phyloP scores from a whole-genome alignment of 768 basidiomycete species.

The Lactarius indigo region DNA sequence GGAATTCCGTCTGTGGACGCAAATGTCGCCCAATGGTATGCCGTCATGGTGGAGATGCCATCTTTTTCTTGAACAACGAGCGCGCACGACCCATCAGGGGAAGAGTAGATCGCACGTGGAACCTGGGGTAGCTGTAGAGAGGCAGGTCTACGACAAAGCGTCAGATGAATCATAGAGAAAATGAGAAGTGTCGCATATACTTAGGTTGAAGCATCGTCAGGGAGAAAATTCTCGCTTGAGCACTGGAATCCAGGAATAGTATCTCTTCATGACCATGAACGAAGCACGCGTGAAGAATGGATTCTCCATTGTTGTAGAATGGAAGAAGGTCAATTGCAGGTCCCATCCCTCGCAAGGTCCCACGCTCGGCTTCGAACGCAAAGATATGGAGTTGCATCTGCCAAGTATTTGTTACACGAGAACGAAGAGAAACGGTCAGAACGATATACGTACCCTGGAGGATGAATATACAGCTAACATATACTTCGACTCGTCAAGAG shows the following conservation, averaged over 20 bases:
- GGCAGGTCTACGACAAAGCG: conserved; percentile 38
- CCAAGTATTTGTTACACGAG: background rate
- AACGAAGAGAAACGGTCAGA: background rate
- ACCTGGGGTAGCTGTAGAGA: conserved; percentile 37
- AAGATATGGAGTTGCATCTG: conserved; percentile 44
- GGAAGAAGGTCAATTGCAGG: conserved; percentile 38
- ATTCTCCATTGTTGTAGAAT: conserved; percentile 39
- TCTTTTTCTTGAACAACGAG: conserved; percentile 33
- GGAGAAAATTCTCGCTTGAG: conserved; percentile 49
- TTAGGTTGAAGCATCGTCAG: conserved; percentile 51
- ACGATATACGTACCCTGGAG: conserved; percentile 35
- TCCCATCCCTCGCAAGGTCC: conserved; percentile 41
- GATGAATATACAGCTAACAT: conserved; percentile 46
- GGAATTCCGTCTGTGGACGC: conserved; percentile 46
- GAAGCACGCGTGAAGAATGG: conserved; percentile 42
- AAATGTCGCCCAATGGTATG: conserved; percentile 57
- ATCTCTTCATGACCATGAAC: conserved; percentile 52
- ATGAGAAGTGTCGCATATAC: conserved; percentile 30
- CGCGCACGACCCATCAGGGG: conserved; percentile 55
- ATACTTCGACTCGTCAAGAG: conserved; percentile 52
- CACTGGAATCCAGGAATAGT: conserved; percentile 44
- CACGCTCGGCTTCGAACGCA: conserved; percentile 44
- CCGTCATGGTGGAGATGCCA: conserved; percentile 29
- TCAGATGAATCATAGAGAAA: background rate
- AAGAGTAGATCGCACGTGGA: conserved; percentile 39